Evolutionary conservation across 2,329 filamentous ascomycete genomes (phyloP).

Genomic region (Ophiostoma himal-ulmi): DNA sequence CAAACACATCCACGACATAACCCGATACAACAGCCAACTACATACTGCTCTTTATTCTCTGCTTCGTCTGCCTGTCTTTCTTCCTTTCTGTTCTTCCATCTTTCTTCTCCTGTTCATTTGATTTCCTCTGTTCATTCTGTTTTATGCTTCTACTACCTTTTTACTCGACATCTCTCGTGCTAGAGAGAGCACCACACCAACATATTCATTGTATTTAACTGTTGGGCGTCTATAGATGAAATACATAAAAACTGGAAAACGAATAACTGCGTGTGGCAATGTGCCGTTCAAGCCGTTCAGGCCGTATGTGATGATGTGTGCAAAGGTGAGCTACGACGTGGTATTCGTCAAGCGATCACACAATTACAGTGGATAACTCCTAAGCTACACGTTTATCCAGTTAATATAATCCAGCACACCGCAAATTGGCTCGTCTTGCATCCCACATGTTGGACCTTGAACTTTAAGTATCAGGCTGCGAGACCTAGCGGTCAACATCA

Average conservation of each 20-base stretch:
- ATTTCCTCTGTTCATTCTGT: background rate
- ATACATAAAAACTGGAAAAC: slow-evolving; percentile 14
- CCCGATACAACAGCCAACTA: background rate
- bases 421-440: background rate
- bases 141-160: slow-evolving; percentile 8
- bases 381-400: background rate
- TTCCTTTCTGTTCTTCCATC: slow-evolving; percentile 5
- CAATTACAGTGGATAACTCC: background rate
- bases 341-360: background rate
- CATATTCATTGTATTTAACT: background rate
- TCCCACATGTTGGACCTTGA: background rate
- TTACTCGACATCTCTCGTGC: background rate
- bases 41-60: slow-evolving; percentile 18
- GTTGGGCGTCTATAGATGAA: slow-evolving; percentile 14
- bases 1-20: background rate
- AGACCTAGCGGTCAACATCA: background rate
- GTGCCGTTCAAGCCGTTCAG: background rate
- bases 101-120: background rate
- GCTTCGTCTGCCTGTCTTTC: background rate
- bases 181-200: background rate
- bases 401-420: background rate
- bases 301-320: background rate
- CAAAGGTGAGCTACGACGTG: background rate
- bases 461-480: background rate
- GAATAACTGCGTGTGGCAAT: background rate